Base-by-base conservation (phyloP, 2,329 filamentous ascomycete genomes). In the Dothideomycetes sp. region DNA sequence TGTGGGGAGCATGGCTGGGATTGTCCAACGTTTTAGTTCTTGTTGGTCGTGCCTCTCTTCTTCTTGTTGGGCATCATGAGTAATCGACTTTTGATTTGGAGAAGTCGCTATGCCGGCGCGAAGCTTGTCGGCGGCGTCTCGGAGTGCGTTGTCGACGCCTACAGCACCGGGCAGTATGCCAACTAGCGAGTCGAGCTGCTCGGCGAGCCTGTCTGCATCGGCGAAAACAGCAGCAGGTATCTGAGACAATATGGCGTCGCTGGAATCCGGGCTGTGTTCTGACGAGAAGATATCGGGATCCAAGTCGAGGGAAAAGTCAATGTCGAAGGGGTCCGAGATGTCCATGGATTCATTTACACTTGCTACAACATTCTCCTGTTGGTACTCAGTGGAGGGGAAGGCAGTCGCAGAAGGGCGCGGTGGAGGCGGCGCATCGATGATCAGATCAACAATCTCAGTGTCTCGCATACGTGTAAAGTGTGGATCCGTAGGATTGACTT, bases 381-480 rank as follows among this genome's bases (percentile, higher is more conserved):
- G n/a, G n/a, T n/a, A n/a, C n/a, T 27, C 22, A 12, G 22, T 27
- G 34, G 30, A 15, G 24, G 22, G 27, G 12, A 12, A 12, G 8
- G 19, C 8, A 16, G 22, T 19, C 22, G n/a, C 32, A 32, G 37
- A 17, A 17, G 31, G n/a, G n/a, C n/a, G n/a, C n/a, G n/a, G 24
- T 15, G 19, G 36, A 30, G 36, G 19, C 10, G 44, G 46, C 39
- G 57, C 59, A 49, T 84, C 79, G 38, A 91, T 59, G 43, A 88
- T 70, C 31, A 94, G 60, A 49, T 94, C 84, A 37, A 94, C 67
- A 46, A 79, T 72, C 41, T 82, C 70, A 3, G 75, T 61, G 52
- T 94, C 84, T 34, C 83, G 76, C 18, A 88, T 69, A 19, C 84
- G 75, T 8, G 79, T 83, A 58, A 95, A 95, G 42, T 88, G 80